phyloP scores from a whole-genome alignment of 306 rosid genomes.

The Casuarina equisetifolia region DNA sequence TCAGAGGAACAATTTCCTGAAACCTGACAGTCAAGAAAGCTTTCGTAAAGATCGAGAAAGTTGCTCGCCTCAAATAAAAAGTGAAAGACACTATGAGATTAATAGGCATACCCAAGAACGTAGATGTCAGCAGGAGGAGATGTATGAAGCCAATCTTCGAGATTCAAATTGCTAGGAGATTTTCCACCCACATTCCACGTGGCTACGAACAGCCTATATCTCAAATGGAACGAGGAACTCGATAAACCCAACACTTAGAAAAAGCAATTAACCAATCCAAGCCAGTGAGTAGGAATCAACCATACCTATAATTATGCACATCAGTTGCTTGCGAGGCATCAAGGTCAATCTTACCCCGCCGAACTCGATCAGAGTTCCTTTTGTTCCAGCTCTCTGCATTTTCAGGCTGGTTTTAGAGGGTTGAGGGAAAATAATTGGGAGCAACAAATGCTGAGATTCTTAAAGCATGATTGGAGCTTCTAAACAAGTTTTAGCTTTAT shows the following conservation, averaged over 20 bases:
- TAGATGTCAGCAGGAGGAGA: conserved; percentile 94
- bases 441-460: conserved; percentile 30
- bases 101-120: conserved; percentile 77
- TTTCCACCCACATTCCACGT: conserved; percentile 99
- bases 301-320: conserved; percentile 75
- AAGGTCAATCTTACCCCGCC: conserved; percentile 65
- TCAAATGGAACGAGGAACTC: conserved; percentile 20
- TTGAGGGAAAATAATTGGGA: conserved; percentile 17
- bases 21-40: conserved; percentile 54
- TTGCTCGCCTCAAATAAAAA: conserved; percentile 13
- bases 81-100: conserved; percentile 10
- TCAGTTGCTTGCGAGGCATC: conserved; percentile 66
- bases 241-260: conserved; percentile 14
- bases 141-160: conserved; percentile 98
- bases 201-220: conserved; percentile 71
- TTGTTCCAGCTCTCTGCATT: conserved; percentile 65
- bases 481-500: conserved; percentile 30
- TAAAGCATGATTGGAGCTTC: conserved; percentile 22
- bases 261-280: conserved; percentile 12
- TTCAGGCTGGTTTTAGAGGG: conserved; percentile 28
- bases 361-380: conserved; percentile 63
- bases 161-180: conserved; percentile 75
- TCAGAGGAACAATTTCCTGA: conserved; percentile 98
- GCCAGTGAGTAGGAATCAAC: conserved; percentile 17
- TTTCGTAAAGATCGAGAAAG: conserved; percentile 10